Base-by-base conservation (phyloP, 1,284 basidiomycete genomes). In the Trametes versicolor region DNA sequence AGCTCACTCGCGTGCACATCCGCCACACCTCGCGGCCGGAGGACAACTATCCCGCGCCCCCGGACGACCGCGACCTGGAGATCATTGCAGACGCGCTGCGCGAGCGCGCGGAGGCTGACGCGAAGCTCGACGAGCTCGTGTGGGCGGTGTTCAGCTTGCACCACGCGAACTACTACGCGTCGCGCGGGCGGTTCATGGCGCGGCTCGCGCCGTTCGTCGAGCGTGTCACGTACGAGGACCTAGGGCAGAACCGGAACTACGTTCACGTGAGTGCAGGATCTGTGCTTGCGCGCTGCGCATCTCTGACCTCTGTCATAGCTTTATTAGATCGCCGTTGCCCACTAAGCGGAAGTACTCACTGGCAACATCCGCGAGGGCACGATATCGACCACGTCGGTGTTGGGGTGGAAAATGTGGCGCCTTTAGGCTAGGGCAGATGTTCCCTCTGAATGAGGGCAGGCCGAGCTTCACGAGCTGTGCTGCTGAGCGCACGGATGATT, bases 141-240 rank as follows among this genome's bases (percentile, higher is more conserved):
- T 50, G 48, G 48, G 23, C 48, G 13, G 48, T 29, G 48, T 19
- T 13, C n/a, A 50, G 48, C 48, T 13, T 50, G 25, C 41, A 43
- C 41, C 41, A 43, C 17, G 13, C 41, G 41, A 43, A 43, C 41
- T 43, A 43, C 41, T 43, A 43, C 41, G 41, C 41, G 17, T 17
- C 41, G 41, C 41, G 41, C 41, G 41, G 41, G 41, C 41, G 41
- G 41, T 43, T 43, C 41, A 13, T 43, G 17, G 19, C 41, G 41
- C 41, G 41, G 17, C 19, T 43, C 17, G 41, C 41, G 15, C 41
- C 41, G 15, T 43, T 19, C 41, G 41, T 43, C 19, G 41, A 43
- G 41, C 19, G 41, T 7, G 19, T 43, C 13, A 19, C 41, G 19
- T 43, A 43, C 19, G 41, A 43, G 41, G 41, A 43, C 41, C 8